These are phyloP conservation scores for Hypoxylon lienhwacheense DNA, from an alignment of 495 filamentous ascomycete species.

Conservation along the genomic window DNA sequence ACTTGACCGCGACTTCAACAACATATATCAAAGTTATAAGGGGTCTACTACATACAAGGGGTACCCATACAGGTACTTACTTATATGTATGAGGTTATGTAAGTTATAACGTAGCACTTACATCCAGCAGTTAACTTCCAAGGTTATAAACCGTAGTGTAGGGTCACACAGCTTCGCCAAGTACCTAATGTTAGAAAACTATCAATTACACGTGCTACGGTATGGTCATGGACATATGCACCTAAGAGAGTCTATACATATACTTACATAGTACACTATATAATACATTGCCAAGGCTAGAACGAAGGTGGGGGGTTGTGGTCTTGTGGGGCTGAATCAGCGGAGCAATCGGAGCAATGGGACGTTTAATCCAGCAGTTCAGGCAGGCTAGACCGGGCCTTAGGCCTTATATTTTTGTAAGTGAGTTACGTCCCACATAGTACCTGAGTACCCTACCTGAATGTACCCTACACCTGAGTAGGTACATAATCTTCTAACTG, in stretches of 20 bases:
- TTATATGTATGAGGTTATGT: too few relatives aligned
- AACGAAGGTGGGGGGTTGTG: conserved; percentile 11
- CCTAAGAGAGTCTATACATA: conserved; percentile 19
- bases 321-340: conserved; percentile 24
- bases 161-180: conserved; percentile 26
- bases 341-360: conserved; percentile 17
- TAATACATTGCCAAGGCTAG: conserved; percentile 15
- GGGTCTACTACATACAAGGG: too few relatives aligned
- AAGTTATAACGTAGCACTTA: too few relatives aligned
- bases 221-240: conserved; percentile 18
- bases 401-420: too few relatives aligned
- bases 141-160: too few relatives aligned
- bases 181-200: conserved; percentile 3
- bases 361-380: conserved; percentile 11
- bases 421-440: too few relatives aligned
- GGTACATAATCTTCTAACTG: neutral
- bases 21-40: too few relatives aligned
- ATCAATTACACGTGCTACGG: conserved; percentile 12
- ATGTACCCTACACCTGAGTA: neutral
- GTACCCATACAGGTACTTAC: too few relatives aligned
- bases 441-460: too few relatives aligned
- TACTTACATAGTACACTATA: too few relatives aligned
- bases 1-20: too few relatives aligned
- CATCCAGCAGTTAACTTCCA: too few relatives aligned
- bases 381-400: neutral